These are phyloP conservation scores for Edaphochlamys debaryana DNA, from an alignment of 139 green algal species.

Conservation along the genomic window DNA sequence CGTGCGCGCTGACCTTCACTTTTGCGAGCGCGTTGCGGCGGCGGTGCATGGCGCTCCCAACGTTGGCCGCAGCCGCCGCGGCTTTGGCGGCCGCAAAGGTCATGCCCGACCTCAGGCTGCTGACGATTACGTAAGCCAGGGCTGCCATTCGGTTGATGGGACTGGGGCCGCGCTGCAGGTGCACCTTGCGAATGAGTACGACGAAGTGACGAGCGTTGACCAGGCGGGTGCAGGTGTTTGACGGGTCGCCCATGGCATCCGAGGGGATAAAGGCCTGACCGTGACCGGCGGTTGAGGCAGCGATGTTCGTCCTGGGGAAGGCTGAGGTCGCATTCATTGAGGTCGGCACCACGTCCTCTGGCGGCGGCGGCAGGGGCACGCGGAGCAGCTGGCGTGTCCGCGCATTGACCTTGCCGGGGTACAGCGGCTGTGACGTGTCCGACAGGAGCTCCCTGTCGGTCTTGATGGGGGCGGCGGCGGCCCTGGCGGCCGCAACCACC, in stretches of 20 bases:
- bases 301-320: too few species aligned
- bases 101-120: too few species aligned
- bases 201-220: constrained; percentile 24
- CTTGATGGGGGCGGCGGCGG: neutral
- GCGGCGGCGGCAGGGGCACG: too few species aligned
- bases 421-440: too few species aligned
- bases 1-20: too few species aligned
- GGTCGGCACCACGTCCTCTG: neutral
- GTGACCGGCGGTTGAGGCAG: too few species aligned
- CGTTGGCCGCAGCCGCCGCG: neutral
- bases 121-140: neutral
- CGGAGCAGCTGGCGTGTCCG: neutral
- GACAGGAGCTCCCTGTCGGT: neutral
- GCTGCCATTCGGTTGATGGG: neutral
- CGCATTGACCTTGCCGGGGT: neutral
- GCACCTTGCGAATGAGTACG: neutral
- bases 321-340: too few species aligned
- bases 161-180: neutral
- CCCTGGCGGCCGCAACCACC: neutral
- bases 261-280: too few species aligned
- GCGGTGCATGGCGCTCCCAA: neutral
- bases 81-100: too few species aligned
- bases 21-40: neutral
- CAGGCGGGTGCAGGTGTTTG: neutral
- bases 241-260: too few species aligned